These are phyloP conservation scores for Pichia sp. DNA, from an alignment of 1,139 yeast species.

Conservation along the genomic window DNA sequence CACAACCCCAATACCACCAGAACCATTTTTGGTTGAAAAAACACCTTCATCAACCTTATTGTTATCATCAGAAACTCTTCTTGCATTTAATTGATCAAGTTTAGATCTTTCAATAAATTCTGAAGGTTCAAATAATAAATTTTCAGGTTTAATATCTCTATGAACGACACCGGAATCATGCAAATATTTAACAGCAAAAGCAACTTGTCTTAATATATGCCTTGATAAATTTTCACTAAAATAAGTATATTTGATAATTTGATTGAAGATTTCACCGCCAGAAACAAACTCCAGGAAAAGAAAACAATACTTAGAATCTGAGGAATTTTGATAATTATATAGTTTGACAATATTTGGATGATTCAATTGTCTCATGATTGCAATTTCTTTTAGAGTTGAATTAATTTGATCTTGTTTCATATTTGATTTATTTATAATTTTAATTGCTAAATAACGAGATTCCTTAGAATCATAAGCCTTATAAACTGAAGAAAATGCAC, in stretches of 20 bases:
- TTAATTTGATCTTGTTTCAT: constrained; percentile 50
- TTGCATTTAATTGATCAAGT: constrained; percentile 33
- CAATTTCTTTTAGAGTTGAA: constrained; percentile 51
- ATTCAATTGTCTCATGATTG: constrained; percentile 49
- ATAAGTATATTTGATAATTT: constrained; percentile 78
- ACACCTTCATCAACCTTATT: constrained; percentile 82
- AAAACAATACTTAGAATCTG: constrained; percentile 38
- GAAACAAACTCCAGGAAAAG: constrained; percentile 46
- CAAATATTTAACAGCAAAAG: constrained; percentile 71
- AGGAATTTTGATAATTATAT: constrained; percentile 44
- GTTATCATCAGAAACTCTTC: constrained; percentile 68
- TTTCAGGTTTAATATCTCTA: constrained; percentile 94
- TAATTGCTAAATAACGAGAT: constrained; percentile 39
- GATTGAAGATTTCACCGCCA: constrained; percentile 55
- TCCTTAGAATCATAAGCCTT: constrained; percentile 40
- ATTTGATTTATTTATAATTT: constrained; percentile 48
- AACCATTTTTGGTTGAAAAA: constrained; percentile 70
- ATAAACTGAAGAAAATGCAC: constrained; percentile 53
- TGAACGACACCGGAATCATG: constrained; percentile 89
- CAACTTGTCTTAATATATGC: constrained; percentile 83
- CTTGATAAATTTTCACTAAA: constrained; percentile 79
- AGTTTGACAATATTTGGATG: constrained; percentile 46
- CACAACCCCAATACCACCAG: constrained; percentile 81
- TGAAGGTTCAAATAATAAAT: constrained; percentile 74
- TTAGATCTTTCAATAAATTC: constrained; percentile 44